Evolutionary conservation across 768 basidiomycete species (phyloP).

Genomic region (Plicaturopsis crispa): DNA sequence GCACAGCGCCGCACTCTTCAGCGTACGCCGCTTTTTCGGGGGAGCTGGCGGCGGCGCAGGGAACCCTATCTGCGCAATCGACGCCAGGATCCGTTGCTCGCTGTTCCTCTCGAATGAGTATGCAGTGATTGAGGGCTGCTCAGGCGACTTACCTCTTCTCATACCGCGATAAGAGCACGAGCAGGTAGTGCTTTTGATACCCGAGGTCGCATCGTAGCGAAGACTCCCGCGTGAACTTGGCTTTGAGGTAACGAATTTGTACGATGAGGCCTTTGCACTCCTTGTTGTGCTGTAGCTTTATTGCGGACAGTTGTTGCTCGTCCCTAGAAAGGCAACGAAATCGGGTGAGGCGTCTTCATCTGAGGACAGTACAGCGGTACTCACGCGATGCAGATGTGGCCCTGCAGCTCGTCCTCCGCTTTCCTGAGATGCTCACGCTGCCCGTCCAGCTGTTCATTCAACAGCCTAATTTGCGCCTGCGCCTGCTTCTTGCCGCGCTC

Average conservation of each 20-base stretch:
- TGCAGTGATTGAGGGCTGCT: slow-evolving; percentile 5
- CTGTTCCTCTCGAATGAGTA: slow-evolving; percentile 24
- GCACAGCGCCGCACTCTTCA: slow-evolving; percentile 50
- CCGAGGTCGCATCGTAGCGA: slow-evolving; percentile 66
- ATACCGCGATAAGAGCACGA: slow-evolving; percentile 61
- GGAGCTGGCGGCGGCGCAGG: slow-evolving; percentile 33
- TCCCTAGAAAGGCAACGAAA: slow-evolving; percentile 30
- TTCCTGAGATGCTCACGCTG: slow-evolving; percentile 42
- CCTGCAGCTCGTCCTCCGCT: slow-evolving; percentile 38
- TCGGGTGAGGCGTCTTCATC: background rate
- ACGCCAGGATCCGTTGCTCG: slow-evolving; percentile 64
- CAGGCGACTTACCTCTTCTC: slow-evolving; percentile 53
- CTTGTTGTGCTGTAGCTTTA: slow-evolving; percentile 66
- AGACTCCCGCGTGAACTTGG: slow-evolving; percentile 83
- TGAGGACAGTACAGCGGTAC: slow-evolving; percentile 16
- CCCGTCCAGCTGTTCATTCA: slow-evolving; percentile 58
- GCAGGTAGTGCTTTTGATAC: slow-evolving; percentile 86
- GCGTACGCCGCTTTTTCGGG: slow-evolving; percentile 33
- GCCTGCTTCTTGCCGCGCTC: slow-evolving; percentile 63
- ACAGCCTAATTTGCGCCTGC: slow-evolving; percentile 53
- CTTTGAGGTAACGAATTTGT: slow-evolving; percentile 88
- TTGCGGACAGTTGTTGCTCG: slow-evolving; percentile 39
- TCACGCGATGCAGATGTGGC: slow-evolving; percentile 55
- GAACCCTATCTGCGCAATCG: slow-evolving; percentile 73
- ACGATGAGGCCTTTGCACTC: slow-evolving; percentile 89